These are phyloP conservation scores for Monoraphidium neglectum DNA, from an alignment of 139 green algal species.

Conservation along the genomic window DNA sequence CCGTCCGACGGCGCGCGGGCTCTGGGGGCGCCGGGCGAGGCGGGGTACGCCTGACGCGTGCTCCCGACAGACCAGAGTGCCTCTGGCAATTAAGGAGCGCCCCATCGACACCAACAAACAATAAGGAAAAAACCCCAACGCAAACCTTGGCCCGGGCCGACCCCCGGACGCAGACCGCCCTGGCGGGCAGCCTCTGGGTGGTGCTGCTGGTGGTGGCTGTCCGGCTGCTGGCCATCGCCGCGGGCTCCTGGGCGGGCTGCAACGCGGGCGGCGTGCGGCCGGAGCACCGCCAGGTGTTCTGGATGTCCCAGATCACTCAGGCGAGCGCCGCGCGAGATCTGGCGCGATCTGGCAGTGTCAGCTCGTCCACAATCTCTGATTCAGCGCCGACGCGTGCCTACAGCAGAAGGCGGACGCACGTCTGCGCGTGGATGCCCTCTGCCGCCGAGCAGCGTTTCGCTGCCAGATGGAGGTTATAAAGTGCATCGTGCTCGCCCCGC, in stretches of 20 bases:
- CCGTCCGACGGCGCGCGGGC: not conserved
- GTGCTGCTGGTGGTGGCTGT: slow-evolving; percentile 57
- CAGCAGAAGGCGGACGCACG: too few species aligned
- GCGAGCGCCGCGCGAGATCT: slow-evolving; percentile 32
- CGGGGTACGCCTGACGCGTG: too few species aligned
- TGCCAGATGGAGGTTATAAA: not conserved
- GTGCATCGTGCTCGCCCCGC: not conserved
- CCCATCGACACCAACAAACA: not conserved
- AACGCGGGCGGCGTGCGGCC: slow-evolving; percentile 36
- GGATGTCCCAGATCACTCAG: slow-evolving; percentile 86
- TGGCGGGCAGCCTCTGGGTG: slow-evolving; percentile 62
- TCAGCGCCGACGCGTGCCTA: not conserved
- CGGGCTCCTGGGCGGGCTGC: slow-evolving; percentile 69
- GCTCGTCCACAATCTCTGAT: not conserved
- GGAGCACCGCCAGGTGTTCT: slow-evolving; percentile 63
- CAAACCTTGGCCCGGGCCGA: not conserved
- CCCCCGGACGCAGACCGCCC: slow-evolving; percentile 42
- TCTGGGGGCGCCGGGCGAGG: too few species aligned
- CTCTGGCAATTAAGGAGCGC: not conserved
- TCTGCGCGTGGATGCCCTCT: too few species aligned
- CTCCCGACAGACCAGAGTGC: too few species aligned
- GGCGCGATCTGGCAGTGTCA: not conserved
- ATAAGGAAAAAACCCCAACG: not conserved
- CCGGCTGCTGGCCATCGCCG: slow-evolving; percentile 63
- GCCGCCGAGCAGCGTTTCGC: too few species aligned